A percentile compares a stretch with the other conserved stretches of the same genome.
Conservation (phyloP, 768 basidiomycete genomes). For the Boletales sp. region DNA sequence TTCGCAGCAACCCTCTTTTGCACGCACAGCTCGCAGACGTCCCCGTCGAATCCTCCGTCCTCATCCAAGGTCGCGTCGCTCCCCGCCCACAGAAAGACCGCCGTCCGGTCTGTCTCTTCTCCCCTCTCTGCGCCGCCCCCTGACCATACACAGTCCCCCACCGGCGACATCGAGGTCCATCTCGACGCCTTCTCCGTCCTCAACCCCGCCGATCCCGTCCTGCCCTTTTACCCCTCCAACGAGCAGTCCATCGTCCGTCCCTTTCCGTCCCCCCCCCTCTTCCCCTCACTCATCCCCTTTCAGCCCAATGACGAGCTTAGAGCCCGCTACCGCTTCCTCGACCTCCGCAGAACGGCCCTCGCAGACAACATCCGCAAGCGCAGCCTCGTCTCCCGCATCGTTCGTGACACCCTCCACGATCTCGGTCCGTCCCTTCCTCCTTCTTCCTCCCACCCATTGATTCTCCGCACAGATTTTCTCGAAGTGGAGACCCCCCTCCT, state of each 20-base stretch:
- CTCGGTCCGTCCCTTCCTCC: slow-evolving; percentile 47
- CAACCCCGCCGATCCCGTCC: slow-evolving; percentile 64
- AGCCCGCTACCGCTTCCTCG: slow-evolving; percentile 82
- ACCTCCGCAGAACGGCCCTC: slow-evolving; percentile 73
- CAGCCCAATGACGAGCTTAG: slow-evolving; percentile 87
- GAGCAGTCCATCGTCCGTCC: slow-evolving; percentile 65
- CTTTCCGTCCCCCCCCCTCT: background rate
- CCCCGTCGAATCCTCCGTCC: slow-evolving; percentile 75
- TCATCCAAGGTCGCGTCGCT: slow-evolving; percentile 71
- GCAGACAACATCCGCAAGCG: slow-evolving; percentile 79
- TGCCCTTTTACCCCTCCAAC: slow-evolving; percentile 88
- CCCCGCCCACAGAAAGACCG: slow-evolving; percentile 58
- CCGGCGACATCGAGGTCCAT: slow-evolving; percentile 79
- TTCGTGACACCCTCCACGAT: slow-evolving; percentile 69
- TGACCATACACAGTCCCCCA: slow-evolving; percentile 41
- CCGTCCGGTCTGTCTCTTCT: slow-evolving; percentile 48
- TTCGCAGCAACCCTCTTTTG: slow-evolving; percentile 39
- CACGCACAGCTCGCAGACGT: slow-evolving; percentile 49
- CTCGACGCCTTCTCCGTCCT: slow-evolving; percentile 69
- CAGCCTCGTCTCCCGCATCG: slow-evolving; percentile 75
- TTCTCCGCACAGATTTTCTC: slow-evolving; percentile 59
- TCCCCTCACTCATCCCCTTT: slow-evolving; percentile 1
- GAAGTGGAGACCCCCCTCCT: slow-evolving; percentile 94
- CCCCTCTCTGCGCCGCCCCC: background rate
- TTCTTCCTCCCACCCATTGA: slow-evolving; percentile 7